Evolutionary conservation across 192 early-diverging fungal species (phyloP), one percentile per base, ranked within the genome.

Genomic region (Chytriomyces sp.): DNA sequence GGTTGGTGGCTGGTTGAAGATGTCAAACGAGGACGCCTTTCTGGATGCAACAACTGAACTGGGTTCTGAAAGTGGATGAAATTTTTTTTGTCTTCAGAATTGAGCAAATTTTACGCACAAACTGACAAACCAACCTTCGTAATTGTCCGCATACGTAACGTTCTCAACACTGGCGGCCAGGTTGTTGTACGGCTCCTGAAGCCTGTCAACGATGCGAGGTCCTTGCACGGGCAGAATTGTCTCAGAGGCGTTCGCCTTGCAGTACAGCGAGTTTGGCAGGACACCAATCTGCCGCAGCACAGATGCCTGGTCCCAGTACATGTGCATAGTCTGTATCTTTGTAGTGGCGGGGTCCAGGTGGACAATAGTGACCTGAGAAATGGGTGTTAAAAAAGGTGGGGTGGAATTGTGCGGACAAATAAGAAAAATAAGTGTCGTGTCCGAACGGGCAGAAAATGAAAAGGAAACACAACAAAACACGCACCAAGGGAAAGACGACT

Each of bases 291-390:
- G 87, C 3, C 79, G 63, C 24, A 88, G 78, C 47, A 88, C 71
- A 5, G 85, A 77, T 11, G 85, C 87, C 72, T 88, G 87, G 79
- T 88, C 87, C 87, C 87, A 88, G 83, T 88, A 85, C n/a, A 83
- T 71, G 11, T 78, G 67, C 23, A 82, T 64, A 45, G 72, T 67
- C 23, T 67, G 61, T 9, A 85, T 80, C 61, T 77, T 66, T 10
- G 64, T 78, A 63, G 79, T 65, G 7, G 71, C 7, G 23, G 46
- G 76, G 50, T 81, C 62, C 67, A 88, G 79, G 60, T 61, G 44
- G 24, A 72, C 64, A 60, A 84, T 43, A 8, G 82, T 45, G 43
- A 84, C 69, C 82, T 83, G 50, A 20, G 7, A 23, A 10, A 81
- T 8, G 20, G 24, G 48, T 16, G 50, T 47, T 18, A 57, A 13